Base-by-base conservation (phyloP, 352 stramenopile genomes). In the Globisporangium okanoganense region DNA sequence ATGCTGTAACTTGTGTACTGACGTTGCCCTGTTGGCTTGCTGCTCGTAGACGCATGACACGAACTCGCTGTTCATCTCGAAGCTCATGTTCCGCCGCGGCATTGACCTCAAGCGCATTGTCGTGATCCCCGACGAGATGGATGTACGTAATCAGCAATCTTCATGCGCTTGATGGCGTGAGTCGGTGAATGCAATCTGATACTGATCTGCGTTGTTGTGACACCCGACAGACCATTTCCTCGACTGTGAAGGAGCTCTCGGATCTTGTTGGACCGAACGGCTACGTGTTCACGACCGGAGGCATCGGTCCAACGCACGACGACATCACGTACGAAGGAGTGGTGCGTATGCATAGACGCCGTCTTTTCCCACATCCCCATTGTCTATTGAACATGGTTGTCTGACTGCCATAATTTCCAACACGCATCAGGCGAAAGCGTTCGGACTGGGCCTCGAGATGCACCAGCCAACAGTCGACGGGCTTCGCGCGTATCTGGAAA, bases 261-360 rank as follows among this genome's bases (percentile, higher is more conserved):
- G 72, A 88, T 12, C 72, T 89, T 13, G 85, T 95, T 4, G 83
- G 85, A 0, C 72, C 75, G 14, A 78, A 55, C n/a, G 85, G 85
- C 38, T 95, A 90, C 53, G 84, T 95, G n/a, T 79, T 95, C 71
- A 93, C 85, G 18, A 92, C 85, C 14, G 85, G 85, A 61, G 85
- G 85, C 22, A 93, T 95, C 40, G 86, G 86, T 5, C 86, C 84
- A 12, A 95, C 86, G 10, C 86, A 95, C 51, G 86, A 95, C 67
- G 86, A 95, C 64, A 92, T 95, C 70, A 95, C 86, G 12, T 95
- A 95, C 64, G 79, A 93, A 61, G 84, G 79, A 63, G 79, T 93
- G 63, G 83, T 90, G 62, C 47, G 66, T 64, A n/a, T 60, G n/a
- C 31, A 16, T 44, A 20, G 20, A n/a, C 24, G 14, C 0, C 12